Evolutionary conservation across 768 basidiomycete species (phyloP), one percentile per base, ranked within the genome.

Genomic region (Brasilioporus rufonigricans): DNA sequence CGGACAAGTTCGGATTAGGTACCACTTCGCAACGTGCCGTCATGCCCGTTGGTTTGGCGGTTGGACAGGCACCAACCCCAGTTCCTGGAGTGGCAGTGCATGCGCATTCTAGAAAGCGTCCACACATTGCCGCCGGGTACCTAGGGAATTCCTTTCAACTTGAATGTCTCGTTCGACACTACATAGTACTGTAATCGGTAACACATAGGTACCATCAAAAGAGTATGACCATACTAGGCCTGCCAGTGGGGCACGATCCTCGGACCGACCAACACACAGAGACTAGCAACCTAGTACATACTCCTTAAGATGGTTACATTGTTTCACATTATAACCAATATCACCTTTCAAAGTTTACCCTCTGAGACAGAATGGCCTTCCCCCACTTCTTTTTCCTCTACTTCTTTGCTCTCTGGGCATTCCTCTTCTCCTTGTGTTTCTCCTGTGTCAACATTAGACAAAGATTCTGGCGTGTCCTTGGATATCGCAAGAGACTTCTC

Each of bases 401-500:
- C 26, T 26, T 44, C 48, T 16, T 41, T 26, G 32, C 36, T 26
- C 23, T 46, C 46, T 7, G 40, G 44, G 1, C 10, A 38, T 33
- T 44, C 44, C 18, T 35, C 26, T 26, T 32, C 29, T 44, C 44
- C 53, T 13, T 45, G 47, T 39, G 27, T 26, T 40, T 52, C 41
- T 38, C 43, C 40, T 21, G 38, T 18, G 11, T 50, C 55, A 39
- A 49, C 35, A 26, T 43, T 14, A 16, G 36, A 24, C 33, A 11
- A 38, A 31, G 53, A 19, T 31, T 29, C 49, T 18, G 31, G 10
- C 1, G 45, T 36, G 6, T 53, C 56, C 31, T 56, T 33, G 16
- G 65, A 61, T 44, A 68, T 59, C 3, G 43, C 29, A 16, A 70
- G 59, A 24, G 52, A 54, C 48, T 56, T 58, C 32, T 64, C 62